Evolutionary conservation across 2,329 filamentous ascomycete species (phyloP).

Genomic region (Fusarium succisae): DNA sequence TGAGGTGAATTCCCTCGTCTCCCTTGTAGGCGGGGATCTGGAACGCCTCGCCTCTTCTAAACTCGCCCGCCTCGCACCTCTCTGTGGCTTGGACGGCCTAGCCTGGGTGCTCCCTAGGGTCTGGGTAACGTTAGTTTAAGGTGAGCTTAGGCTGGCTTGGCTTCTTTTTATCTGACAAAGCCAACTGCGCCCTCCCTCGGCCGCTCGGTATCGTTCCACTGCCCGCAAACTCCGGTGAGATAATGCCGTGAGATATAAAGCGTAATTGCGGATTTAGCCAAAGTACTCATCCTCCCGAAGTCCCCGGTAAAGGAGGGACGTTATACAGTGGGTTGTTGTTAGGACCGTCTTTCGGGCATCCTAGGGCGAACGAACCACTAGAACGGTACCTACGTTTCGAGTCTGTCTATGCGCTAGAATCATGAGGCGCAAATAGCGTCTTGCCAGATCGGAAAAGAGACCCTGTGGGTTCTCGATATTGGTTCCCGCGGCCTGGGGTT

Average conservation of each 20-base stretch:
- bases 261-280: background rate
- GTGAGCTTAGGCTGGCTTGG: conserved; percentile 5
- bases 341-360: background rate
- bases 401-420: conserved; percentile 28
- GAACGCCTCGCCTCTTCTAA: conserved; percentile 17
- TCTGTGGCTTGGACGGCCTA: conserved; percentile 28
- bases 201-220: conserved; percentile 15
- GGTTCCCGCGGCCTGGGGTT: background rate
- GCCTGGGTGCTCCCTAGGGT: background rate
- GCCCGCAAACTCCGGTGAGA: conserved; percentile 21
- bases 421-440: conserved; percentile 29
- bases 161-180: conserved; percentile 24
- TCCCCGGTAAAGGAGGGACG: background rate
- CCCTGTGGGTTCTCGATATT: conserved; percentile 2
- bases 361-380: conserved; percentile 19
- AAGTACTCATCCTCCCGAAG: background rate
- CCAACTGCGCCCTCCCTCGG: conserved; percentile 5
- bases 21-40: background rate
- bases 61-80: conserved; percentile 23
- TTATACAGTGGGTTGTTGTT: background rate
- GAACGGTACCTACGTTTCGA: conserved; percentile 4
- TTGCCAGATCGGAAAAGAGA: conserved; percentile 8
- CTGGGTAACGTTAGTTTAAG: conserved; percentile 18
- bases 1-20: background rate
- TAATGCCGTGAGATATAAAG: background rate